Evolutionary conservation across 106 monocot genomes (phyloP).

Genomic region (Acorus gramineus): DNA sequence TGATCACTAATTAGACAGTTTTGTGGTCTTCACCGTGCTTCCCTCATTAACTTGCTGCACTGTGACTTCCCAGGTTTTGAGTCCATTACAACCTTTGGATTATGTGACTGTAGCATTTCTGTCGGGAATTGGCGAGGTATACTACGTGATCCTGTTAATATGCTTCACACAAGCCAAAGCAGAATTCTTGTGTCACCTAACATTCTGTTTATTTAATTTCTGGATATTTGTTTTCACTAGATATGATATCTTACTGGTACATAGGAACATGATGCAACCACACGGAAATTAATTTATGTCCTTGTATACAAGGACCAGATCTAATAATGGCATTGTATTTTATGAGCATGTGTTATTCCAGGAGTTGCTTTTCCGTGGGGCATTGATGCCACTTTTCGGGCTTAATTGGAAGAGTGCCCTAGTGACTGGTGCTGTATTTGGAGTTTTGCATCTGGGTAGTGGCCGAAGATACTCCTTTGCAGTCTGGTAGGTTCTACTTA

Average conservation of each 20-base stretch:
- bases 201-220: not conserved
- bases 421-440: conserved; percentile 61
- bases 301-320: not conserved
- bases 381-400: conserved; percentile 63
- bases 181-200: not conserved
- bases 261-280: too few relatives aligned
- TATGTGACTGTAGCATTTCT: conserved; percentile 68
- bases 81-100: conserved; percentile 64
- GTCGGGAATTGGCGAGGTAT: conserved; percentile 91
- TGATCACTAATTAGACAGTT: too few relatives aligned
- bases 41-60: not conserved
- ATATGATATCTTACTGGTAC: too few relatives aligned
- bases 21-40: too few relatives aligned
- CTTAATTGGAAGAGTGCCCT: conserved; percentile 71
- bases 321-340: not conserved
- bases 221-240: not conserved
- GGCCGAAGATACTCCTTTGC: conserved; percentile 73
- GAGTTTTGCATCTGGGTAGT: conserved; percentile 67
- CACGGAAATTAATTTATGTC: not conserved
- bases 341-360: conserved; percentile 10
- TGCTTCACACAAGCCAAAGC: not conserved
- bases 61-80: conserved; percentile 47
- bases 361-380: conserved; percentile 91
- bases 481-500: conserved; percentile 41
- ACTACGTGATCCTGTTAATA: not conserved